These are phyloP conservation scores for Tulasnella sp. DNA, from an alignment of 768 basidiomycete genomes.

Conservation along the genomic window DNA sequence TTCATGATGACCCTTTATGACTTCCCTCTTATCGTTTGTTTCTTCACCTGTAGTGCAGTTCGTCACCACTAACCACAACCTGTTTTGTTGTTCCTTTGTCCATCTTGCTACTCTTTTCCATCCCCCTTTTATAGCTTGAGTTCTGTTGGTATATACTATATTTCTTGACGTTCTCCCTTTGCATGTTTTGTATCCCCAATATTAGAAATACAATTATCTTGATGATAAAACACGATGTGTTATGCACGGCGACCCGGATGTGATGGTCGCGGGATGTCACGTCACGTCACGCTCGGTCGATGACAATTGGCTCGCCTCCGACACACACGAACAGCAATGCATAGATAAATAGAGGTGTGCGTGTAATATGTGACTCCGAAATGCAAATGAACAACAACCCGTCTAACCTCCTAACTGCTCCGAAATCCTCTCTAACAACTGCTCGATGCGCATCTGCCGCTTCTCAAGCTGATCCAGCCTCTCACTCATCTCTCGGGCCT, in stretches of 20 bases:
- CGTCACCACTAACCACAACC: background rate
- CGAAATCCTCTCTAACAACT: slow-evolving; percentile 31
- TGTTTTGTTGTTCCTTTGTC: background rate
- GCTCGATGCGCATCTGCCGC: slow-evolving; percentile 44
- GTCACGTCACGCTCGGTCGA: background rate
- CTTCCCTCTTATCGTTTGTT: background rate
- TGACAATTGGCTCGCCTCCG: background rate
- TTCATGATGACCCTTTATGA: background rate
- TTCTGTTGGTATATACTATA: background rate
- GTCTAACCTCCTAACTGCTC: background rate
- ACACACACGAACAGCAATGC: background rate
- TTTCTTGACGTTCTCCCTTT: background rate
- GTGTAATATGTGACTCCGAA: background rate
- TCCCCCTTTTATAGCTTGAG: background rate
- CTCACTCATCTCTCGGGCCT: slow-evolving; percentile 27
- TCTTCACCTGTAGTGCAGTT: background rate
- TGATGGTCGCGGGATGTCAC: slow-evolving; percentile 8
- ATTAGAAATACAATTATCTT: background rate
- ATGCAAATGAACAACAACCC: background rate
- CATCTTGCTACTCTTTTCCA: background rate
- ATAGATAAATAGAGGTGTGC: background rate
- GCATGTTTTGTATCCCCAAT: background rate
- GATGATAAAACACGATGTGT: background rate
- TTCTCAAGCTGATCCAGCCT: slow-evolving; percentile 39
- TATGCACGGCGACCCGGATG: background rate